Evolutionary conservation across 371 early-diverging fungal species (phyloP).

Genomic region (Apophysomyces elegans): DNA sequence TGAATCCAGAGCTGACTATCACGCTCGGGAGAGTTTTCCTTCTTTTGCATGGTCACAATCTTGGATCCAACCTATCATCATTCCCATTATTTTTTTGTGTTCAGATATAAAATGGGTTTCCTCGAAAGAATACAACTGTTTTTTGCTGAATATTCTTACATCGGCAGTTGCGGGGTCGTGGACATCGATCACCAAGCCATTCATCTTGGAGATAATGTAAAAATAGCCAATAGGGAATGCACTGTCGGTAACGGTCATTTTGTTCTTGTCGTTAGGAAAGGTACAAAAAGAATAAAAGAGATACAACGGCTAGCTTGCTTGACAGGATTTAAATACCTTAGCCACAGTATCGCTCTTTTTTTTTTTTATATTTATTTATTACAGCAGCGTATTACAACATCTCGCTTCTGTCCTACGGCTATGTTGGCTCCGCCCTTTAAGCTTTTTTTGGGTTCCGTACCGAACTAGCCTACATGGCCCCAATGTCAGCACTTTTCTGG

Average conservation of each 20-base stretch:
- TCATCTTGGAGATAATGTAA: constrained; percentile 28
- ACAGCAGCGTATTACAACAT: constrained; percentile 10
- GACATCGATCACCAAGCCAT: constrained; percentile 29
- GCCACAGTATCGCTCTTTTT: constrained; percentile 7
- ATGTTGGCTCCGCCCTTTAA: constrained; percentile 6
- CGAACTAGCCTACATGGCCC: not conserved
- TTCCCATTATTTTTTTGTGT: not conserved
- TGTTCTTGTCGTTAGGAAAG: not conserved
- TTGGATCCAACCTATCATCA: constrained; percentile 18
- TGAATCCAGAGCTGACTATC: constrained; percentile 25
- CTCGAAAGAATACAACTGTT: not conserved
- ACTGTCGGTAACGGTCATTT: constrained; percentile 34
- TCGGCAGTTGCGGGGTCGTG: constrained; percentile 22
- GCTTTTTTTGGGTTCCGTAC: constrained; percentile 8
- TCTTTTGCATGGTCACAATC: constrained; percentile 15
- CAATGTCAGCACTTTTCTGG: too few species aligned
- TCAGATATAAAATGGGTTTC: too few species aligned
- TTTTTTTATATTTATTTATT: not conserved
- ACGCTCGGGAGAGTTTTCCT: constrained; percentile 20
- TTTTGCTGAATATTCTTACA: constrained; percentile 20
- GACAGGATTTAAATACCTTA: not conserved
- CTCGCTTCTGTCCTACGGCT: constrained; percentile 6
- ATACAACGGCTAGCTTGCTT: not conserved
- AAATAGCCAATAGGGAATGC: constrained; percentile 36
- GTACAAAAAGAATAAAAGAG: constrained; percentile 10